phyloP scores from a whole-genome alignment of 176 grass and related monocot species.

The Echinochloa phyllopogon region DNA sequence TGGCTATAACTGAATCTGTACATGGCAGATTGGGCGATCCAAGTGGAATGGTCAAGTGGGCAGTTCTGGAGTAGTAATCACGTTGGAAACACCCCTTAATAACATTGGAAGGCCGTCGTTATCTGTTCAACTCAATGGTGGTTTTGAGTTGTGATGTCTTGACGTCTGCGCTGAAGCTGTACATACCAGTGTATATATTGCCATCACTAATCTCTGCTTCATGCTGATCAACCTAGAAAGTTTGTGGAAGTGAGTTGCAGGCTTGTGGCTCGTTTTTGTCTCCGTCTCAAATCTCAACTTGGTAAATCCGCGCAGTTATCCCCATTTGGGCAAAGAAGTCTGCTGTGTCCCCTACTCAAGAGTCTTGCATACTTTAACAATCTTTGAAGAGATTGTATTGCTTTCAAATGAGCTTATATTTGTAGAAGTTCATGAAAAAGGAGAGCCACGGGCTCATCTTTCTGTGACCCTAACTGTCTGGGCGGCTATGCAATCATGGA shows the following conservation, averaged over 20 bases:
- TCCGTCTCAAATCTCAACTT: conserved; percentile 24
- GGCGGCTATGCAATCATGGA: neutral
- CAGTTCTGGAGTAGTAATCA: conserved; percentile 84
- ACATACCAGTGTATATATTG: conserved; percentile 76
- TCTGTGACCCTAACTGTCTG: neutral
- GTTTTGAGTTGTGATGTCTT: conserved; percentile 76
- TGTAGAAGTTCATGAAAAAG: conserved; percentile 13
- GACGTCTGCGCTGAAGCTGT: conserved; percentile 34
- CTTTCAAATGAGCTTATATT: conserved; percentile 35
- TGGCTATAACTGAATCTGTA: conserved; percentile 16
- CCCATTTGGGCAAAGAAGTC: conserved; percentile 10
- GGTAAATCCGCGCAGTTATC: conserved; percentile 12
- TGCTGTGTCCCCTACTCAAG: neutral
- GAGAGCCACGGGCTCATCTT: conserved; percentile 1
- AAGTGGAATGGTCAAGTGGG: conserved; percentile 97
- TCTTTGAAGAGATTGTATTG: neutral
- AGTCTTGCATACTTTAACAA: neutral
- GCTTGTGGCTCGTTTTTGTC: conserved; percentile 49
- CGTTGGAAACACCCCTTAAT: conserved; percentile 78
- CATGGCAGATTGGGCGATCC: conserved; percentile 82
- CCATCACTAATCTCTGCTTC: conserved; percentile 22
- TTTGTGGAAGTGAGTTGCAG: conserved; percentile 47
- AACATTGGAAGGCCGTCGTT: conserved; percentile 77
- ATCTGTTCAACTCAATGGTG: conserved; percentile 90
- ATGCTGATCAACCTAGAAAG: conserved; percentile 31